Evolutionary conservation across 441 rosid species (phyloP).

Genomic region (Kokia cookei): DNA sequence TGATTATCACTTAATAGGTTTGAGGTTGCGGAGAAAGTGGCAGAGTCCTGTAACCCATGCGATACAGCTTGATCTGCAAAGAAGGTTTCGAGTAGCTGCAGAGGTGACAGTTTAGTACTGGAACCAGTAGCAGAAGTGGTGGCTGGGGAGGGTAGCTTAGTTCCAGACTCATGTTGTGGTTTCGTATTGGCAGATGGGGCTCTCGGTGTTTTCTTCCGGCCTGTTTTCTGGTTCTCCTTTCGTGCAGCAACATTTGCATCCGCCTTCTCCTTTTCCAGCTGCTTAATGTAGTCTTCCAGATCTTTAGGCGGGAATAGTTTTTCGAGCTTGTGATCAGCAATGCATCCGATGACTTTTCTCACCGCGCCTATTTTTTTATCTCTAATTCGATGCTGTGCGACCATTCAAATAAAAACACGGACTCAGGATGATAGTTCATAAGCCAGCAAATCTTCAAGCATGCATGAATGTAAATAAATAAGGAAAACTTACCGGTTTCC

Average conservation of each 20-base stretch:
- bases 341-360: neutral
- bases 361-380: neutral
- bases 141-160: neutral
- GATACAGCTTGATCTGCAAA: slow-evolving; percentile 6
- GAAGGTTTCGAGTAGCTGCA: slow-evolving; percentile 6
- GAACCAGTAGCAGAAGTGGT: neutral
- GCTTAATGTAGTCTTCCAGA: neutral
- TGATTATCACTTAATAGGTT: neutral
- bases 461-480: neutral
- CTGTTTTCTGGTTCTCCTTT: neutral
- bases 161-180: neutral
- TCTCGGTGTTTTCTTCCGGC: neutral
- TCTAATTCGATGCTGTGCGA: neutral
- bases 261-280: slow-evolving; percentile 5
- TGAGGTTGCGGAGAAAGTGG: neutral
- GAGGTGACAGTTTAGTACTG: neutral
- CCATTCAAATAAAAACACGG: neutral
- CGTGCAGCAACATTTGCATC: neutral
- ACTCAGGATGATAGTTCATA: neutral
- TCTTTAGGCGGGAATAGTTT: neutral
- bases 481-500: neutral
- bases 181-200: neutral
- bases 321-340: slow-evolving; percentile 2
- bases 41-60: neutral
- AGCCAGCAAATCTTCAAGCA: neutral